Evolutionary conservation across 2,329 filamentous ascomycete genomes (phyloP).

Genomic region (Pseudogymnoascus sp.): DNA sequence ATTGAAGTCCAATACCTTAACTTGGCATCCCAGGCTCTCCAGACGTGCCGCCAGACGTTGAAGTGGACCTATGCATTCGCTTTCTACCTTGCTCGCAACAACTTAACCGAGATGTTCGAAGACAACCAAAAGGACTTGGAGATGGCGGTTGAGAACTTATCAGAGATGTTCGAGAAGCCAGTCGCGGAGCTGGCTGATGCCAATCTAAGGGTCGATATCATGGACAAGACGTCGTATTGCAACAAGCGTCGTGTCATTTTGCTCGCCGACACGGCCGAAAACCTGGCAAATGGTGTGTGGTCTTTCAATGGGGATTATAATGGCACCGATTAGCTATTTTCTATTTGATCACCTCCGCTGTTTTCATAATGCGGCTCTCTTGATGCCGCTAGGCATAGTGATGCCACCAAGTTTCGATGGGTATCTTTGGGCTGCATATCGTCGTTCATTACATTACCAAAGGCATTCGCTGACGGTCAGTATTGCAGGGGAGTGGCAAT

Average conservation of each 20-base stretch:
- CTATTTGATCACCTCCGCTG: not conserved
- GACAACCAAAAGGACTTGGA: conserved; percentile 98
- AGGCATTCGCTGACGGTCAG: not conserved
- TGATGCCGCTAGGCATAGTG: not conserved
- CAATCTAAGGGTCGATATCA: conserved; percentile 95
- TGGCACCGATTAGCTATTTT: conserved; percentile 2
- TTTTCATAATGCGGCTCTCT: not conserved
- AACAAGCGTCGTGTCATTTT: conserved; percentile 85
- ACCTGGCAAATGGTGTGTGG: conserved; percentile 71
- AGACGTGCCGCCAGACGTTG: conserved; percentile 93
- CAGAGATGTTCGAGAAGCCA: conserved; percentile 99
- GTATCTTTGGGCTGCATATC: not conserved
- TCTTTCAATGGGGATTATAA: conserved; percentile 9
- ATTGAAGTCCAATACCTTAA: conserved; percentile 98
- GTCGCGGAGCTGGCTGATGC: conserved; percentile 73
- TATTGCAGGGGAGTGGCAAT: conserved; percentile 7
- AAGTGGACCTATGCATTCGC: conserved; percentile 99
- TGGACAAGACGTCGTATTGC: conserved; percentile 98
- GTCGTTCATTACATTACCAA: not conserved
- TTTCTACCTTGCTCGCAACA: conserved; percentile 93
- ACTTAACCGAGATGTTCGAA: conserved; percentile 93
- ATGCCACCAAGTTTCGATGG: not conserved
- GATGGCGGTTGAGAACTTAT: conserved; percentile 90
- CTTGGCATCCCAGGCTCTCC: conserved; percentile 82
- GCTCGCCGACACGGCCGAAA: conserved; percentile 85